phyloP scores from a whole-genome alignment of 495 filamentous ascomycete genomes.

The Cryomyces minteri region DNA sequence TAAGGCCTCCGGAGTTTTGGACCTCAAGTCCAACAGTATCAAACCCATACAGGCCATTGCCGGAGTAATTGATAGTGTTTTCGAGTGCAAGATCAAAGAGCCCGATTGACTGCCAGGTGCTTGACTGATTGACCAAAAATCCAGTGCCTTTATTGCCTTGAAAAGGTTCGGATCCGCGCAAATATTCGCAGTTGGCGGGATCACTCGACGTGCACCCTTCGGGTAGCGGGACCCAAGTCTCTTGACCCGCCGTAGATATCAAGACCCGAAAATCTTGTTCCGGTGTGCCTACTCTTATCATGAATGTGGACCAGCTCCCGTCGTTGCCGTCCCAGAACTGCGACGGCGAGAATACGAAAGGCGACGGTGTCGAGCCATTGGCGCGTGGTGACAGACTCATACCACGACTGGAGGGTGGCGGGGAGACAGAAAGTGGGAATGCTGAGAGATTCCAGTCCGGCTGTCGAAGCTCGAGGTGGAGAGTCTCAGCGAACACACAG shows the following conservation, averaged over 20 bases:
- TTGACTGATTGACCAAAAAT: slow-evolving; percentile 28
- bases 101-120: slow-evolving; percentile 25
- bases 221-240: slow-evolving; percentile 24
- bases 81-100: slow-evolving; percentile 13
- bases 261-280: slow-evolving; percentile 27
- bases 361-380: neutral
- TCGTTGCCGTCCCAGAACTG: slow-evolving; percentile 32
- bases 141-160: slow-evolving; percentile 25
- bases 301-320: slow-evolving; percentile 34
- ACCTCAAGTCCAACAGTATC: slow-evolving; percentile 15
- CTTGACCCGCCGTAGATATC: slow-evolving; percentile 25
- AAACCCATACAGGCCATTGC: slow-evolving; percentile 10
- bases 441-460: too few species aligned
- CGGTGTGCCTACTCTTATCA: slow-evolving; percentile 29
- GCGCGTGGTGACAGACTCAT: neutral
- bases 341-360: slow-evolving; percentile 9
- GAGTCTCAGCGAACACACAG: too few species aligned
- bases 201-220: slow-evolving; percentile 16
- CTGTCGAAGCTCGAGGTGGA: too few species aligned
- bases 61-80: slow-evolving; percentile 7
- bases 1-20: slow-evolving; percentile 9
- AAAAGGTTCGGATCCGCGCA: too few species aligned
- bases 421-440: too few species aligned
- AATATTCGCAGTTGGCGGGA: slow-evolving; percentile 24
- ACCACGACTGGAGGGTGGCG: too few species aligned